Base-by-base conservation (phyloP, 345 rosid species). In the Boechera stricta region DNA sequence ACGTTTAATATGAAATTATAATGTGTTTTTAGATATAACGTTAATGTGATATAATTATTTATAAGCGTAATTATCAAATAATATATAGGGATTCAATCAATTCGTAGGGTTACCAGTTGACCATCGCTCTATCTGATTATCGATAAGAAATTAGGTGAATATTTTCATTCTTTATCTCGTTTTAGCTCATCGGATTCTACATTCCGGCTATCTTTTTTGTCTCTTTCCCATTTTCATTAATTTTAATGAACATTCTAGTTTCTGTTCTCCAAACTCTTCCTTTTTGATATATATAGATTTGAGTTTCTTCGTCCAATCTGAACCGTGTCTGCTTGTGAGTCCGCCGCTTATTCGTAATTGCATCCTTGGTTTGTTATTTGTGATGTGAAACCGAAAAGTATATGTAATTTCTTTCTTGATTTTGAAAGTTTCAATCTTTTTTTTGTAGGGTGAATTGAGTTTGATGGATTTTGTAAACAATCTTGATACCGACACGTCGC, bases 381-480 rank as follows among this genome's bases (percentile, higher is more conserved):
- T 21, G 67, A 5, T 47, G 29, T 29, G 39, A 49, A 10, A 66
- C 15, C 35, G 33, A 24, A 35, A 15, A 52, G 12, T 7, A 1
- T 8, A 7, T 2, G 41, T 24, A 15, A 9, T 36, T 39, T 38
- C 32, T 7, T 62, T 60, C 21, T 52, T 52, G 15, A 6, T 61
- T 41, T 28, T 64, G 3, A n/a, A 44, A 53, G 16, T 52, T 64
- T 73, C 42, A 38, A 49, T 47, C 5, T 29, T 45, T 7, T 10
- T 53, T 21, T 21, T 21, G 54, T 32, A 64, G 64, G 55, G 53
- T 55, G 68, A 36, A 16, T 35, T 45, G 15, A 57, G 26, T 24
- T 15, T 28, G 15, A 41, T 78, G 77, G 94, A 90, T 83, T 87
- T 93, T 79, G 51, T 96, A 71, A 69, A 77, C 28, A 73, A 35